These are phyloP conservation scores for Pyricularia sp. DNA, from an alignment of 2,329 filamentous ascomycete genomes.

Conservation along the genomic window DNA sequence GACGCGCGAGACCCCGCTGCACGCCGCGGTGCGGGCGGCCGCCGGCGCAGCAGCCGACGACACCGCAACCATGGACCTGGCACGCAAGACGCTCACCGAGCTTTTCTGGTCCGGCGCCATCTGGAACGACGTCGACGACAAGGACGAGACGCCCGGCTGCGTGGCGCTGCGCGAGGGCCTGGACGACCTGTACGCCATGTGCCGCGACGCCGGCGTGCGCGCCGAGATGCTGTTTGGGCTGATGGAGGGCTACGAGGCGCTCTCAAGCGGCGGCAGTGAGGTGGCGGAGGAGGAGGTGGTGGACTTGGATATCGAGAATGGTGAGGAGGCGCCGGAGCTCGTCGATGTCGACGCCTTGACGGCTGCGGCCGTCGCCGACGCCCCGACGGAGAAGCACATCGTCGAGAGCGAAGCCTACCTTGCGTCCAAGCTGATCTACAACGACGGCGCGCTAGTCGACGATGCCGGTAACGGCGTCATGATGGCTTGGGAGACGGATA, in stretches of 20 bases:
- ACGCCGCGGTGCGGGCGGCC: slow-evolving; percentile 71
- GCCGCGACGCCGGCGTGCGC: slow-evolving; percentile 82
- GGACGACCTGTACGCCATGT: slow-evolving; percentile 64
- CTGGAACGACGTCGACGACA: slow-evolving; percentile 88
- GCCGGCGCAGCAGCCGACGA: slow-evolving; percentile 14
- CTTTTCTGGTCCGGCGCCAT: slow-evolving; percentile 84
- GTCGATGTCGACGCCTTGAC: slow-evolving; percentile 6
- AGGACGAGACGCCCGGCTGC: slow-evolving; percentile 87
- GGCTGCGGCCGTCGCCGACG: slow-evolving; percentile 16
- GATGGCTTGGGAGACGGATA: slow-evolving; percentile 87
- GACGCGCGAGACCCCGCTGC: slow-evolving; percentile 80
- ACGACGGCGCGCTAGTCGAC: slow-evolving; percentile 60
- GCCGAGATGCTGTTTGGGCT: slow-evolving; percentile 80
- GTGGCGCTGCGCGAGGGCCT: slow-evolving; percentile 64
- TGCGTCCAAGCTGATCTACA: slow-evolving; percentile 55
- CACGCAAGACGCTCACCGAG: slow-evolving; percentile 59
- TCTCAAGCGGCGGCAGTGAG: slow-evolving; percentile 47
- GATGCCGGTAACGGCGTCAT: slow-evolving; percentile 74
- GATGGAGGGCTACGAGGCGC: slow-evolving; percentile 70
- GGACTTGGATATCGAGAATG: slow-evolving; percentile 21
- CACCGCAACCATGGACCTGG: slow-evolving; percentile 27
- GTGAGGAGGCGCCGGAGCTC: slow-evolving; percentile 17
- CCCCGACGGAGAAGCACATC: slow-evolving; percentile 24
- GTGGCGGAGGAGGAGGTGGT: slow-evolving; percentile 31
- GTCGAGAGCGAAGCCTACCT: slow-evolving; percentile 62